These are phyloP conservation scores for Carallia brachiata DNA, from an alignment of 345 rosid species.

Conservation along the genomic window DNA sequence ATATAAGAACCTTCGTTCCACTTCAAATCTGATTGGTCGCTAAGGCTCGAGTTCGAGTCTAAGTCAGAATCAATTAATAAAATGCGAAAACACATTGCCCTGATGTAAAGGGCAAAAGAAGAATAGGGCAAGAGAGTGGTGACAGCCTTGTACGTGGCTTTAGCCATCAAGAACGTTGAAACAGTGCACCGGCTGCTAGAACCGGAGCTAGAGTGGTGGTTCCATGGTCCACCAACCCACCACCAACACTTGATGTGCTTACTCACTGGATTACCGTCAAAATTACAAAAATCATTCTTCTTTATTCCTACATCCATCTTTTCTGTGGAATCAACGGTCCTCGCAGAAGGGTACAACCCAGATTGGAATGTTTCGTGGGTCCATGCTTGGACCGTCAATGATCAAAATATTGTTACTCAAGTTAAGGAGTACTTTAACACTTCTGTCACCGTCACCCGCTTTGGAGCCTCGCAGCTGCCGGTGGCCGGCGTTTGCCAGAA, in stretches of 20 bases:
- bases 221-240: constrained; percentile 36
- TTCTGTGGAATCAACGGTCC: constrained; percentile 24
- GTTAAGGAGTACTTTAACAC: constrained; percentile 30
- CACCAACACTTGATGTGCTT: constrained; percentile 31
- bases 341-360: constrained; percentile 26
- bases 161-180: constrained; percentile 15
- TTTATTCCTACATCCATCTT: constrained; percentile 23
- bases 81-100: not conserved
- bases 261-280: constrained; percentile 21
- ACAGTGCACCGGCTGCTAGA: constrained; percentile 23
- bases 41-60: no score
- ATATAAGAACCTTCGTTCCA: not conserved
- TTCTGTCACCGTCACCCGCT: constrained; percentile 25
- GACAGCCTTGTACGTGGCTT: constrained; percentile 28
- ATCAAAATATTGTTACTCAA: constrained; percentile 28
- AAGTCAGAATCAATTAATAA: no score
- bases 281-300: not conserved
- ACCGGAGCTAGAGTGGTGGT: constrained; percentile 40
- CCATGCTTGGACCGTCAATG: constrained; percentile 31
- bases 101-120: constrained; percentile 1
- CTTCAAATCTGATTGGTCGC: not conserved
- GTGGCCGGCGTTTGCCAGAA: constrained; percentile 1
- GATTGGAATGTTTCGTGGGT: constrained; percentile 27
- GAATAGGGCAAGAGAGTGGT: constrained; percentile 16
- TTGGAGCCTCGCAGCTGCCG: constrained; percentile 2